A percentile compares a stretch with the other conserved stretches of the same genome.
These are phyloP conservation scores for Hanseniaspora meyeri DNA, from an alignment of 805 yeast genomes.

Conservation along the genomic window DNA sequence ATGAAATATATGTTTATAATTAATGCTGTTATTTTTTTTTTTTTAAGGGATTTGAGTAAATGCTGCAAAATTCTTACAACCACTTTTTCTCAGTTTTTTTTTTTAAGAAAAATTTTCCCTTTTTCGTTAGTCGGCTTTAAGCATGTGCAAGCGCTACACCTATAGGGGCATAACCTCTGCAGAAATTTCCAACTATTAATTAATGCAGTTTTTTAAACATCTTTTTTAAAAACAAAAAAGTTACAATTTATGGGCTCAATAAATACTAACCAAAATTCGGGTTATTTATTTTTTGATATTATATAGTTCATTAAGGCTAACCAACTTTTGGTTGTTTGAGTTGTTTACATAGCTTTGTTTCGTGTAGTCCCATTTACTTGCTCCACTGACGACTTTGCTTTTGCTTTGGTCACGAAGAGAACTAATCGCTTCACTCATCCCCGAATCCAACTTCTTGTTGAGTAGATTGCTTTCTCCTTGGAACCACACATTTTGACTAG, in stretches of 20 bases:
- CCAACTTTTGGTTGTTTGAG: neutral
- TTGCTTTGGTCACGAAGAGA: neutral
- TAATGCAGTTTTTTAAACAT: neutral
- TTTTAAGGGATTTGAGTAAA: neutral
- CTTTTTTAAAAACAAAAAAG: neutral
- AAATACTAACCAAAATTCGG: too few relatives aligned
- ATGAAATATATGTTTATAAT: too few relatives aligned
- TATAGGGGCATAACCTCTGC: neutral
- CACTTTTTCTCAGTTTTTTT: neutral
- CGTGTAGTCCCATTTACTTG: conserved; percentile 9
- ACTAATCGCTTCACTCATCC: neutral
- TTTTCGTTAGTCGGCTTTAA: too few relatives aligned
- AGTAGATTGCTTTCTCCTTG: neutral
- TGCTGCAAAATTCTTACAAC: neutral
- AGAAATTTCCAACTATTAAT: neutral
- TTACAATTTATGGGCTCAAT: too few relatives aligned
- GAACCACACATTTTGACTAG: conserved; percentile 2
- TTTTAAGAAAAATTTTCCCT: neutral
- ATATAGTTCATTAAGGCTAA: neutral
- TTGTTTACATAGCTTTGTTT: neutral
- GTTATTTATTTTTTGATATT: neutral
- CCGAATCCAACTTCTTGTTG: neutral
- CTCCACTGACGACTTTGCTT: neutral
- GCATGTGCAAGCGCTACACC: too few relatives aligned
- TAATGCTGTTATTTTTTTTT: neutral